Conservation (phyloP, 116 monocot genomes). For the Dioscorea cayenensis region DNA sequence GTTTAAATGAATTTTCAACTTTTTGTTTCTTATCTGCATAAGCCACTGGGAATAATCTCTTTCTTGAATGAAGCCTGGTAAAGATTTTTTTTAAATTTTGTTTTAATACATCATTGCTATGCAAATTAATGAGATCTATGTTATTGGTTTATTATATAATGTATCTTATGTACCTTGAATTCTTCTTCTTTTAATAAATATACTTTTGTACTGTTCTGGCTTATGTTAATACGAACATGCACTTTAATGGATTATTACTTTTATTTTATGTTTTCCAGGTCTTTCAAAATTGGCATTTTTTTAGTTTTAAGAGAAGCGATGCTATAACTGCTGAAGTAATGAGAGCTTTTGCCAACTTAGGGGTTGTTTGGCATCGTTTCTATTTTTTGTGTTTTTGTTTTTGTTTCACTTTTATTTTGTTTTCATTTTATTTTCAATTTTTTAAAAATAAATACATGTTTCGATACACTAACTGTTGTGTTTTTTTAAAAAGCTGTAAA, state of each 20-base stretch:
- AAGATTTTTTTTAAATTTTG: constrained; percentile 7
- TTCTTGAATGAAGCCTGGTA: constrained; percentile 98
- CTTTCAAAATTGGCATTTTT: constrained; percentile 67
- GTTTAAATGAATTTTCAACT: background rate
- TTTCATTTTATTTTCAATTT: no score
- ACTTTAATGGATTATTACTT: no score
- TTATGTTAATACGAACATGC: no score
- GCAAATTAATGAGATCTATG: background rate
- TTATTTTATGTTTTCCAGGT: constrained; percentile 28
- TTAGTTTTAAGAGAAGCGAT: constrained; percentile 85
- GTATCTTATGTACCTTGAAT: background rate
- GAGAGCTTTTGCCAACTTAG: constrained; percentile 58
- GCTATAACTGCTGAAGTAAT: constrained; percentile 76
- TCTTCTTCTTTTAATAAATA: background rate
- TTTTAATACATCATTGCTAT: background rate
- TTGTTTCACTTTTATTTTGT: no score
- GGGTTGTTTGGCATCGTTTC: no score
- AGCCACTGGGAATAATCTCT: constrained; percentile 92
- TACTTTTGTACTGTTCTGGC: no score
- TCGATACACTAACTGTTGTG: no score
- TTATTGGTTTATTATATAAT: background rate
- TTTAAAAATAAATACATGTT: no score
- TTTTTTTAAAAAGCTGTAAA: no score
- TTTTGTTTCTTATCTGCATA: constrained; percentile 38
- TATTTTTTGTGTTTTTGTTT: no score